Evolutionary conservation across 345 rosid genomes (phyloP).

Genomic region (Noccaea bulbosa): DNA sequence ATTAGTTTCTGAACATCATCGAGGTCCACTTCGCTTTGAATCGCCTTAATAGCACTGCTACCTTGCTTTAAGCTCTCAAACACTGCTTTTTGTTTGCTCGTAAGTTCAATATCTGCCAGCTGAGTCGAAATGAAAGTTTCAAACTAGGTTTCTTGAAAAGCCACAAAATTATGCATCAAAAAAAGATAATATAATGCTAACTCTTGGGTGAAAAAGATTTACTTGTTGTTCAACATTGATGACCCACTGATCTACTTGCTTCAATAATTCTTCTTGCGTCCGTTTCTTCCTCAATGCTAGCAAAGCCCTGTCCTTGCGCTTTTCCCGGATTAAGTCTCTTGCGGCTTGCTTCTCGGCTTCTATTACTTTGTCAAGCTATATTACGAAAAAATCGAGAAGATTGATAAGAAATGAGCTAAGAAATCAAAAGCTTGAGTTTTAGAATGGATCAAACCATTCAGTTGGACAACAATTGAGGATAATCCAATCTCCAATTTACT

Average conservation of each 20-base stretch:
- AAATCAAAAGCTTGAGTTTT: constrained; percentile 18
- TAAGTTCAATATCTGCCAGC: constrained; percentile 93
- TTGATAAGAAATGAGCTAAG: not conserved
- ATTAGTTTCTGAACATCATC: constrained; percentile 93
- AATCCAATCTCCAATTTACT: not conserved
- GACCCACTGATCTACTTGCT: constrained; percentile 93
- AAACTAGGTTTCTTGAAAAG: not conserved
- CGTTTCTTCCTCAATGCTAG: constrained; percentile 94
- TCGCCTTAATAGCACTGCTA: constrained; percentile 76
- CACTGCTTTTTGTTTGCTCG: constrained; percentile 95
- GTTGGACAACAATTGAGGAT: no score
- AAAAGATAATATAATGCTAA: not conserved
- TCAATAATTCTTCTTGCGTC: constrained; percentile 86
- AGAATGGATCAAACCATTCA: no score
- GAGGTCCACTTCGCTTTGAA: constrained; percentile 83
- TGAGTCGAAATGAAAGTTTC: constrained; percentile 41
- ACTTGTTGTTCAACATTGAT: constrained; percentile 98
- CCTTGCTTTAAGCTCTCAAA: constrained; percentile 92
- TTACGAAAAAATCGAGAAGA: no score
- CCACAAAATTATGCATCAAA: not conserved
- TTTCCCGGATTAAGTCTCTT: constrained; percentile 75
- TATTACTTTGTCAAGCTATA: constrained; percentile 76
- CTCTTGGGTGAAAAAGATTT: not conserved
- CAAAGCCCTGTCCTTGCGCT: constrained; percentile 85
- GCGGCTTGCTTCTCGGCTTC: constrained; percentile 96